Base-by-base conservation (phyloP, 257 asterid species). In the Penstemon newberryi region DNA sequence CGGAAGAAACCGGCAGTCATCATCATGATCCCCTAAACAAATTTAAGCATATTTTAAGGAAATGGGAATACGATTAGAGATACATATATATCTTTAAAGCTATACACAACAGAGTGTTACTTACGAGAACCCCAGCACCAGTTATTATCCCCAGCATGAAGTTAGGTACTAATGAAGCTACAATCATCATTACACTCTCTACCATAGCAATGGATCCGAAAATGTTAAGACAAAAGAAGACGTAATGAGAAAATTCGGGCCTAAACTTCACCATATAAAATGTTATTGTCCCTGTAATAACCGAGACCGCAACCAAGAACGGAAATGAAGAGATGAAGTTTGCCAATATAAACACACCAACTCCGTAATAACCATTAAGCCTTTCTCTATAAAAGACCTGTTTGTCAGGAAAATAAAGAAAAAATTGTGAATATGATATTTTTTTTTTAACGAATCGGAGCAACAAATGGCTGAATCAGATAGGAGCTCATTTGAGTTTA, bases 1-100 rank as follows among this genome's bases (percentile, higher is more conserved):
- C 98, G 88, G 88, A 92, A 92, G 78, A 92, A 92, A 67, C 98
- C 98, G 41, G 98, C 92, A 0, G 96, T 86, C 95, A 89, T 80
- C 98, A 92, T 92, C 96, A 92, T 89, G 71, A 92, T 89, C 55
- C 98, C 98, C 98, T 89, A 56, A 38, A 74, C 8, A 38, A 41
- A 58, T 9, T 12, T 43, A 45, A 45, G 36, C 43, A 1, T 19
- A 51, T 41, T 19, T 72, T 42, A 43, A 54, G 39, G 7, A 53
- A 37, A 60, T 4, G 25, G 8, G 43, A 41, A 37, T 4, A 10
- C 7, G 3, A 44, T 50, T 15, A 42, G 18, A 18, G 40, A 56
- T 5, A 18, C 5, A 43, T 51, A 15, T 52, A 36, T 5, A 12
- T 42, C 52, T 18, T 10, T 8, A 37, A 63, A 47, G 46, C 8